phyloP scores from a whole-genome alignment of 2,329 filamentous ascomycete genomes.

The Paraphoma sp. region DNA sequence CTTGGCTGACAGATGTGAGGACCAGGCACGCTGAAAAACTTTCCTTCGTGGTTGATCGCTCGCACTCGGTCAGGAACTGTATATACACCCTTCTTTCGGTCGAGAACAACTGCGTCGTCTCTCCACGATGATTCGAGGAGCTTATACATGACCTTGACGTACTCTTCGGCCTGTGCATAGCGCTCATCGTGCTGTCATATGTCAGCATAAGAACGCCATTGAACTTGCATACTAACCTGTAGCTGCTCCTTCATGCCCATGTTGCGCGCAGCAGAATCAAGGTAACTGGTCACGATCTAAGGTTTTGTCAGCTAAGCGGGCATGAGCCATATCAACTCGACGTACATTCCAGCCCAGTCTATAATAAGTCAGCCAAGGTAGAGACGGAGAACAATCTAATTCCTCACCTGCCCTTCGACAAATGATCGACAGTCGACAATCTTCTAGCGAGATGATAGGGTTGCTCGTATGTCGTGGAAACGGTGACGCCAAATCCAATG shows the following conservation, averaged over 20 bases:
- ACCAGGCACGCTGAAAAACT: slow-evolving; percentile 70
- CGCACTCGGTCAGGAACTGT: slow-evolving; percentile 65
- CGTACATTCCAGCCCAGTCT: slow-evolving; percentile 34
- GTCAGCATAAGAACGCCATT: slow-evolving; percentile 63
- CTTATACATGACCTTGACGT: slow-evolving; percentile 73
- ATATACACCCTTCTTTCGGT: slow-evolving; percentile 66
- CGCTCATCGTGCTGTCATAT: slow-evolving; percentile 66
- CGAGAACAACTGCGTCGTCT: slow-evolving; percentile 68
- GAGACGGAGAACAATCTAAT: background rate
- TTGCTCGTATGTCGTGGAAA: slow-evolving; percentile 72
- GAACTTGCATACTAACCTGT: slow-evolving; percentile 58
- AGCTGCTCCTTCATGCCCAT: slow-evolving; percentile 64
- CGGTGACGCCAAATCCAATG: slow-evolving; percentile 73
- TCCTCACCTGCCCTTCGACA: slow-evolving; percentile 64
- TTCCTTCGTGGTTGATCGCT: slow-evolving; percentile 70
- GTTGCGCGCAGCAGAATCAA: slow-evolving; percentile 71
- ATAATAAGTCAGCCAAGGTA: slow-evolving; percentile 3
- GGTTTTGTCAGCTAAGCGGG: slow-evolving; percentile 3
- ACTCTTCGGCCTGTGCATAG: slow-evolving; percentile 73
- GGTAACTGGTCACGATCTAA: slow-evolving; percentile 71
- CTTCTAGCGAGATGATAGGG: slow-evolving; percentile 71
- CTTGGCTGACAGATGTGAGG: slow-evolving; percentile 70
- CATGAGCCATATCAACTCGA: background rate
- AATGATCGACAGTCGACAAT: slow-evolving; percentile 71
- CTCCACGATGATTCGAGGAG: slow-evolving; percentile 72